Evolutionary conservation across 1,284 basidiomycete genomes (phyloP), one percentile per base, ranked within the genome.

Genomic region (Dichomitus squalens): DNA sequence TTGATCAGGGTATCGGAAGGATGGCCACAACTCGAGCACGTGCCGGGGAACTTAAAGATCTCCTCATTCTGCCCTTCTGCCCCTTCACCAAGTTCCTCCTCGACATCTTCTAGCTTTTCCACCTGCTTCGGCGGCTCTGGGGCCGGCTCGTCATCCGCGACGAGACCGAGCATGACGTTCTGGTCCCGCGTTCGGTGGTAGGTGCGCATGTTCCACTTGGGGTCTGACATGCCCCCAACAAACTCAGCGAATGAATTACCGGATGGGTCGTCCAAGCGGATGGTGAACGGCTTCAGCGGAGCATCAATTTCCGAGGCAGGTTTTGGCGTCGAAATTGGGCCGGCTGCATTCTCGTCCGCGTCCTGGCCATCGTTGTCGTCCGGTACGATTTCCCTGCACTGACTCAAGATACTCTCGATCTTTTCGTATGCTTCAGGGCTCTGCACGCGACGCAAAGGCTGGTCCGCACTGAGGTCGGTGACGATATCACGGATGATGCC

Each of bases 241-340:
- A 93, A 96, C 74, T 96, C 92, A 70, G 96, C 80, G 78, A 96
- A 99, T 23, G 94, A 96, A 76, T 97, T 97, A 14, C 97, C 97
- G 0, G 93, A 80, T 0, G 96, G 96, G 71, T 99, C 97, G 69
- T 99, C 95, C 31, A 99, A 77, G 53, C 84, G 86, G 57, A 99
- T 71, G 0, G 93, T 96, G 70, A 99, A 95, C 1, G 89, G 76
- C 18, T 79, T 79, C 75, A 95, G 86, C 1, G 85, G 82, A 69
- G 73, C 66, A 18, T 81, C 80, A 60, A 76, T 81, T 54, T 77
- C 71, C 2, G 75, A 73, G 62, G 67, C 71, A 73, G 49, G 69
- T 58, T 61, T 61, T 53, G 59, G 68, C 49, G 47, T 63, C 61
- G 67, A 73, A 55, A 56, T 66, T 36, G 47, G 65, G 38, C 64